Evolutionary conservation across 306 rosid genomes (phyloP).

Genomic region (Acacia melanoxylon): DNA sequence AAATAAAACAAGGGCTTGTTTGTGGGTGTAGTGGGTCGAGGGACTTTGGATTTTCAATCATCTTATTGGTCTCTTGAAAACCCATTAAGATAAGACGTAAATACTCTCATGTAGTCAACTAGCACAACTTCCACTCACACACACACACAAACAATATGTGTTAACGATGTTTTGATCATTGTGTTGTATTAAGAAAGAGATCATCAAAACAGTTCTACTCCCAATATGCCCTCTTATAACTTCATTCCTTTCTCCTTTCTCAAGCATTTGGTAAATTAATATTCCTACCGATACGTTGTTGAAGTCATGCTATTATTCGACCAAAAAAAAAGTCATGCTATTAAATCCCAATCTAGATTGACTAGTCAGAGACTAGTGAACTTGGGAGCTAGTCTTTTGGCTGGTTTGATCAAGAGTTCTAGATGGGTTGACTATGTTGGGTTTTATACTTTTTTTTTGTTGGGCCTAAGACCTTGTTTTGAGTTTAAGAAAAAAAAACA

Average conservation of each 20-base stretch:
- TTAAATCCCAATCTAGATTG: no score
- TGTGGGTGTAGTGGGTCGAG: constrained; percentile 36
- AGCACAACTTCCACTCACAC: constrained; percentile 2
- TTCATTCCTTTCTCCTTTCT: not conserved
- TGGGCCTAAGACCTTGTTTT: no score
- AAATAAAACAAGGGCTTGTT: constrained; percentile 29
- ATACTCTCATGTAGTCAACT: constrained; percentile 5
- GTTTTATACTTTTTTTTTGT: no score
- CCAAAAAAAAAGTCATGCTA: no score
- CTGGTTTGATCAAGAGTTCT: no score
- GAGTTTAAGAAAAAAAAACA: no score
- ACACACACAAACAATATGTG: not conserved
- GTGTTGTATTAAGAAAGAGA: constrained; percentile 11
- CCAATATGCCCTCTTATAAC: not conserved
- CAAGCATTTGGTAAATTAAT: not conserved
- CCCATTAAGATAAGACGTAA: constrained; percentile 29
- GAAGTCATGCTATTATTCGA: no score
- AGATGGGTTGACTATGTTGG: no score
- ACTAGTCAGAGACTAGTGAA: no score
- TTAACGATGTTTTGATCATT: not conserved
- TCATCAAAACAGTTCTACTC: not conserved
- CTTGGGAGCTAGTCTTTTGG: no score
- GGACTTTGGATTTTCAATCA: constrained; percentile 35
- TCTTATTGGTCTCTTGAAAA: constrained; percentile 28
- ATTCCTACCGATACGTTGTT: not conserved